Percentiles rank a stretch among this genome's conserved stretches.
Conservation (phyloP, 352 stramenopile species). For the Pythium chondricola region DNA sequence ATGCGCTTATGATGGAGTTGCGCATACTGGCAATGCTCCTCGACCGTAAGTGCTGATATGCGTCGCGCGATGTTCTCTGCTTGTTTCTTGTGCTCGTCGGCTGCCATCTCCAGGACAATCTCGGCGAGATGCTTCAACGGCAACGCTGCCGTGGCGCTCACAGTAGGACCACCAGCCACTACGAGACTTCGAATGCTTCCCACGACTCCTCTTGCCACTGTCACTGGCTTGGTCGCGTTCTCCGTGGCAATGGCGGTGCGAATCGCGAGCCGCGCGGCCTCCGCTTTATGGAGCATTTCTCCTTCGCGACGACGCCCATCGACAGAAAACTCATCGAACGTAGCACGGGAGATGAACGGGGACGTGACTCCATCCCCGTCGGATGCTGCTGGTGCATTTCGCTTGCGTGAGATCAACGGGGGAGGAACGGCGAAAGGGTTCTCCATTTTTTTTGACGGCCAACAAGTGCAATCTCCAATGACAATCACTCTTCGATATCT, state of each 20-base stretch:
- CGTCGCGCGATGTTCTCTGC: constrained; percentile 29
- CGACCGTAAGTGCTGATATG: constrained; percentile 39
- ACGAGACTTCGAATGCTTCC: no score
- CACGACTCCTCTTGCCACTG: no score
- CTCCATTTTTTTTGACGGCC: constrained; percentile 11
- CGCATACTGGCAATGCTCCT: constrained; percentile 48
- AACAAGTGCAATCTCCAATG: neutral
- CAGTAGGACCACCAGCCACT: no score
- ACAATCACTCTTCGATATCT: neutral
- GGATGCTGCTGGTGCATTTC: constrained; percentile 7
- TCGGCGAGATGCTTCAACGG: no score
- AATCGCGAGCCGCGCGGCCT: constrained; percentile 2
- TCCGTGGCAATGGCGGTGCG: neutral
- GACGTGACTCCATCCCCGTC: neutral
- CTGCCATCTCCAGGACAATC: no score
- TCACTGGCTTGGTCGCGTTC: constrained; percentile 3
- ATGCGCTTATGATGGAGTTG: constrained; percentile 35
- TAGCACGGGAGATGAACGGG: constrained; percentile 30
- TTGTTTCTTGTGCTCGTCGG: neutral
- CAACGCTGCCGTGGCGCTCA: no score
- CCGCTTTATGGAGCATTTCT: constrained; percentile 7
- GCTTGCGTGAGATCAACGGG: constrained; percentile 40
- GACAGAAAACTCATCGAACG: constrained; percentile 24
- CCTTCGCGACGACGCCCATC: constrained; percentile 14
- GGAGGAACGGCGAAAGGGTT: constrained; percentile 47